Conservation (phyloP, 345 rosid species). For the Lagerstroemia speciosa region DNA sequence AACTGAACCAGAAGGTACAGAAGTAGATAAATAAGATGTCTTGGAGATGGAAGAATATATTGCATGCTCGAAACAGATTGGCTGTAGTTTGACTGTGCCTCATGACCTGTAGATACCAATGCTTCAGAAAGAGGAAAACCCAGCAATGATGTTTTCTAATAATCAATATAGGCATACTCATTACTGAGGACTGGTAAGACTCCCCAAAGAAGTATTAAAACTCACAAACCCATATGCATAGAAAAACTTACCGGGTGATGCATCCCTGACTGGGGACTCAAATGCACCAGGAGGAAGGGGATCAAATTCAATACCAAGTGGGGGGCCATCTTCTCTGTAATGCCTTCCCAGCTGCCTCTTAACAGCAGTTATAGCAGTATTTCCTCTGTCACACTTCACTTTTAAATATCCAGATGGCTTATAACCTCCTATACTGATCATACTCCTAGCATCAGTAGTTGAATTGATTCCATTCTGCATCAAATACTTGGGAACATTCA, state of each 20-base stretch:
- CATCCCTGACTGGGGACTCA: conserved; percentile 43
- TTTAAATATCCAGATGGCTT: conserved; percentile 84
- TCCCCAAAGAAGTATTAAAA: background rate
- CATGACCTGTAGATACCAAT: background rate
- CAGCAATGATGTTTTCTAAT: background rate
- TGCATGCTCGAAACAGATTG: background rate
- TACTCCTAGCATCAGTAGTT: conserved; percentile 19
- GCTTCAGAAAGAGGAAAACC: background rate
- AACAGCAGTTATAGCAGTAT: conserved; percentile 69
- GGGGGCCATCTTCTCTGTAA: conserved; percentile 78
- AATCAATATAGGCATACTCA: background rate
- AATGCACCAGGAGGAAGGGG: conserved; percentile 84
- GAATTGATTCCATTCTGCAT: conserved; percentile 22
- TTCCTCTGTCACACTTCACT: conserved; percentile 61
- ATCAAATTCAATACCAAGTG: conserved; percentile 63
- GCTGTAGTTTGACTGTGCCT: background rate
- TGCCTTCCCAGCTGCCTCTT: conserved; percentile 77
- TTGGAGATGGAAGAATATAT: background rate
- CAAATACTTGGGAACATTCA: conserved; percentile 24
- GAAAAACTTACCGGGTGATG: conserved; percentile 40
- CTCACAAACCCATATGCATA: background rate
- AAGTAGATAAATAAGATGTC: background rate
- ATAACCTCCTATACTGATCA: conserved; percentile 30
- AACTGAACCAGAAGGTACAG: background rate
- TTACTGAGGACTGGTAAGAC: background rate